Conservation (phyloP, 371 early-diverging fungal genomes). For the Apophysomyces sp. region DNA sequence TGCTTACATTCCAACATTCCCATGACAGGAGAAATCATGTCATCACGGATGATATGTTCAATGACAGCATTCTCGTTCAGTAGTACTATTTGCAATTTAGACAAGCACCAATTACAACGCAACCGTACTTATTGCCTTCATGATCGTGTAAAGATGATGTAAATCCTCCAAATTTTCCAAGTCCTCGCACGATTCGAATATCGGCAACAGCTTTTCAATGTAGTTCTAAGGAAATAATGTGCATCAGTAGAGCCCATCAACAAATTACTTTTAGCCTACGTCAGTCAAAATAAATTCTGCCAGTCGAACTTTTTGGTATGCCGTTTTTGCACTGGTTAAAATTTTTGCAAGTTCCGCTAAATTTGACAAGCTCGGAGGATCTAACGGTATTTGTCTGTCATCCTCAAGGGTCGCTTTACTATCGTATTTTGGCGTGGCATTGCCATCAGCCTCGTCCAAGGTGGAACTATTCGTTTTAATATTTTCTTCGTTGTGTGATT, state of each 20-base stretch:
- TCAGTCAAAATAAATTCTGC: constrained; percentile 46
- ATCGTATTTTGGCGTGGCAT: constrained; percentile 9
- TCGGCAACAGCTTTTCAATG: constrained; percentile 65
- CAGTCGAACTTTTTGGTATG: constrained; percentile 51
- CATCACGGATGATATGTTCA: constrained; percentile 73
- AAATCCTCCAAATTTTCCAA: constrained; percentile 74
- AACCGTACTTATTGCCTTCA: constrained; percentile 69
- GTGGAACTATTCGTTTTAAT: neutral
- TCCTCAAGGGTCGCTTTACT: constrained; percentile 31
- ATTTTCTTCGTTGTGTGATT: neutral
- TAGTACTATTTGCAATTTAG: constrained; percentile 17
- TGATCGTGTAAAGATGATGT: constrained; percentile 67
- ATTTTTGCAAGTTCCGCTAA: constrained; percentile 59
- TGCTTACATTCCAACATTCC: constrained; percentile 85
- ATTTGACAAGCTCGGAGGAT: constrained; percentile 60
- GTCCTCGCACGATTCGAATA: constrained; percentile 84
- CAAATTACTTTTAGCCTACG: constrained; percentile 26
- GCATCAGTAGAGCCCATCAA: neutral
- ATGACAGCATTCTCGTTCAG: constrained; percentile 56
- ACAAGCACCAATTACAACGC: neutral
- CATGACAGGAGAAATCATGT: constrained; percentile 60
- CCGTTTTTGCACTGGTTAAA: constrained; percentile 43
- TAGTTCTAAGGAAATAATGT: constrained; percentile 52
- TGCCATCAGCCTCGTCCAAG: constrained; percentile 22
- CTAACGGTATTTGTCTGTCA: neutral